Evolutionary conservation across 2,329 filamentous ascomycete genomes (phyloP), one percentile per base, ranked within the genome.

Genomic region (Thermoascus crustaceus): DNA sequence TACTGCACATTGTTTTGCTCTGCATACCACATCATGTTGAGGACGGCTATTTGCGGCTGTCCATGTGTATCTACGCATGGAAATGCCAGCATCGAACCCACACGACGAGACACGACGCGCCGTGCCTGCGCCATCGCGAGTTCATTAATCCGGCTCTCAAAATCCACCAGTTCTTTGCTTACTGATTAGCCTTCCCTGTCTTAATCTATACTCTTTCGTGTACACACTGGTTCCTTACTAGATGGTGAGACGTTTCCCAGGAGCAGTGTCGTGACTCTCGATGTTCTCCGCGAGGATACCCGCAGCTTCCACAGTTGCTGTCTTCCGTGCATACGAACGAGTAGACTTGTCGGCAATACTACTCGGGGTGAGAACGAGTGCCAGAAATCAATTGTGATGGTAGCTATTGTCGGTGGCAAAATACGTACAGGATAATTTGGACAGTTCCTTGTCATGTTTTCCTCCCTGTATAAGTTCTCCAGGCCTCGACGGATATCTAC

Each of bases 11-110:
- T n/a, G n/a, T n/a, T n/a, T n/a, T n/a, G n/a, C n/a, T n/a, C n/a
- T n/a, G n/a, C 30, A 32, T 32, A 32, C 30, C 30, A 32, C 21
- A 32, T n/a, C 30, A 32, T 32, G 23, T 32, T 32, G 19, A 32
- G 30, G 19, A 32, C 30, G 8, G 17, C 21, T 8, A 32, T 32
- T 21, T 18, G 30, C 7, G 23, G 30, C 17, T 32, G 3, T 10
- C 19, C 23, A 32, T 32, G 23, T 23, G 30, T n/a, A 18, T 32
- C 23, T 18, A 32, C 23, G 9, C 19, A 32, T 18, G 30, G 30
- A 22, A 11, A 23, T 13, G 18, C 30, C 30, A 32, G 21, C 18
- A 32, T 22, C 18, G 30, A 32, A 21, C 17, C 30, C 30, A 22
- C 18, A 14, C 17, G 19, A 22, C 30, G 30, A 32, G 21, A 13